Base-by-base conservation (phyloP, 2,329 filamentous ascomycete species). In the Gaeumannomyces sp. region DNA sequence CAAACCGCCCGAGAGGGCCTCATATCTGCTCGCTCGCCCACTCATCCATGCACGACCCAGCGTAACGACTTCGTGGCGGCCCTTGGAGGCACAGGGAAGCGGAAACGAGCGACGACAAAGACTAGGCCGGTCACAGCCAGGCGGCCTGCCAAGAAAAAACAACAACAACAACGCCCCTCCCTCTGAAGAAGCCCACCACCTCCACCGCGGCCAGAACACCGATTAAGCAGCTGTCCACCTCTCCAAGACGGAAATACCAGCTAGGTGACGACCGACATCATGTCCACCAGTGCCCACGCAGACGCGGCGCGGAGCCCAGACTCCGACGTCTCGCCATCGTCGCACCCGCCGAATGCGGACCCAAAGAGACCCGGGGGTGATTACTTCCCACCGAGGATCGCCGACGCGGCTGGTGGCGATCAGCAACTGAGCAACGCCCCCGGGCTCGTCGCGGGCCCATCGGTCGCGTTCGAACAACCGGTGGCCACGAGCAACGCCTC, bases 281-380 rank as follows among this genome's bases (percentile, higher is more conserved):
- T 53, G 45, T 11, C 45, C 45, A n/a, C 45, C 45, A 53, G 22
- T 22, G 19, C 45, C 45, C 22, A 53, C 45, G 22, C 45, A n/a
- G 45, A 22, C 45, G 61, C 64, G 38, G 68, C 66, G 60, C 69
- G 72, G 63, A 78, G 75, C 66, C 73, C 78, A 62, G 78, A 77
- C 67, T 78, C 76, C 25, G 78, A 80, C 60, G 69, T 81, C 65
- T 82, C 80, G 65, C 80, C 80, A 33, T 73, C 73, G 64, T 76
- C 79, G 68, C 66, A 71, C 62, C 59, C 62, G 61, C 62, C 75
- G 69, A 29, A 28, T 14, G 57, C 28, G 73, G 74, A 60, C 74
- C 50, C 67, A 8, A 66, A 68, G n/a, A 57, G 60, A 31, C 28
- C 64, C 62, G 31, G 56, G 27, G 60, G 60, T 60, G 70, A 71